Evolutionary conservation across 768 basidiomycete species (phyloP).

Genomic region (Podaxis sp.): DNA sequence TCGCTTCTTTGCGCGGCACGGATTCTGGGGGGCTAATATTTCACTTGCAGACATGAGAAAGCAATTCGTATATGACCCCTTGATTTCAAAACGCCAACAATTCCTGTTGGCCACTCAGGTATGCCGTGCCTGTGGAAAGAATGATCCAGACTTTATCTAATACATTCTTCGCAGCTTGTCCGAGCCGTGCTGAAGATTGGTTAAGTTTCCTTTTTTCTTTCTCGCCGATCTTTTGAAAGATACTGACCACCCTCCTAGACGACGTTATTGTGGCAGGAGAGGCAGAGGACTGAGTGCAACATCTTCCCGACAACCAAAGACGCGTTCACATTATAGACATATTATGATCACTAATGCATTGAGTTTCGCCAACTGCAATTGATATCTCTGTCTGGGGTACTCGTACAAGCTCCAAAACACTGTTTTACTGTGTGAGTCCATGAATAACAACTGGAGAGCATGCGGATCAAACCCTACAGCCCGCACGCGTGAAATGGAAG

Average conservation of each 20-base stretch:
- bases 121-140: slow-evolving; percentile 18
- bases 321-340: background rate
- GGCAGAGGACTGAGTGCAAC: slow-evolving; percentile 53
- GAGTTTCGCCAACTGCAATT: background rate
- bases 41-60: slow-evolving; percentile 86
- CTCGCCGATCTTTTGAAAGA: background rate
- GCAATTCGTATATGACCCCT: slow-evolving; percentile 95
- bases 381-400: background rate
- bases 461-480: background rate
- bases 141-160: slow-evolving; percentile 7
- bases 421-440: background rate
- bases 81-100: slow-evolving; percentile 97
- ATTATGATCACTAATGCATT: slow-evolving; percentile 8
- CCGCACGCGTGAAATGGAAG: background rate
- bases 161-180: slow-evolving; percentile 51
- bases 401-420: background rate
- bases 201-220: slow-evolving; percentile 29
- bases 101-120: slow-evolving; percentile 97
- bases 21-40: background rate
- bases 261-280: slow-evolving; percentile 77
- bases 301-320: background rate
- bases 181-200: slow-evolving; percentile 88
- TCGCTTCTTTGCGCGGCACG: background rate
- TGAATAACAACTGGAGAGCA: background rate
- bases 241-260: slow-evolving; percentile 39